These are phyloP conservation scores for Amaranthus hypochondriacus DNA, from an alignment of 148 eudicot genomes.

Conservation along the genomic window DNA sequence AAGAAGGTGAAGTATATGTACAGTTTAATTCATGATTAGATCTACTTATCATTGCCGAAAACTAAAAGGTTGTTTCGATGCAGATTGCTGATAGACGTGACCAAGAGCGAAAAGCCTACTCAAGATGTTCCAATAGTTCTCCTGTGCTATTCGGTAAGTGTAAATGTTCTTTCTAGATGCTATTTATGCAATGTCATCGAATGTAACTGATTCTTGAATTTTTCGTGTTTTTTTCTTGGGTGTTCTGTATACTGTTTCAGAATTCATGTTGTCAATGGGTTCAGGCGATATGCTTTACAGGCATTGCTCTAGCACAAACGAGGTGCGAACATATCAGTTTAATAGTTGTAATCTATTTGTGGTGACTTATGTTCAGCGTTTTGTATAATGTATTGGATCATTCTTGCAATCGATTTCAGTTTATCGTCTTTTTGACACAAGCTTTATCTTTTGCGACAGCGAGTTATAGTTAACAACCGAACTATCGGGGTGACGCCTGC, in stretches of 20 bases:
- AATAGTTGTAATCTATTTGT: neutral
- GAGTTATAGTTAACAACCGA: neutral
- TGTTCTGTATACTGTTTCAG: neutral
- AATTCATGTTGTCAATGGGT: slow-evolving; percentile 6
- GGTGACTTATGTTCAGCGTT: neutral
- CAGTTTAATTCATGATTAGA: neutral
- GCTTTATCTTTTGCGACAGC: neutral
- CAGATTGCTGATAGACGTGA: slow-evolving; percentile 67
- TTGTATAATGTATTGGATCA: neutral
- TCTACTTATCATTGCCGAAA: neutral
- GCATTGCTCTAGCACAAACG: slow-evolving; percentile 5
- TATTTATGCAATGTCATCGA: neutral
- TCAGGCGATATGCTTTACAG: slow-evolving; percentile 17
- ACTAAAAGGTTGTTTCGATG: slow-evolving; percentile 9
- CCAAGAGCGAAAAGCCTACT: slow-evolving; percentile 60
- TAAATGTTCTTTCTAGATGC: neutral
- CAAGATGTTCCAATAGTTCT: slow-evolving; percentile 43
- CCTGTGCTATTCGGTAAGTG: slow-evolving; percentile 15
- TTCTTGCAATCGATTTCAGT: neutral
- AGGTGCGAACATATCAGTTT: slow-evolving; percentile 8
- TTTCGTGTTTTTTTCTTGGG: neutral
- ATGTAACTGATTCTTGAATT: neutral
- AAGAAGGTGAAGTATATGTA: slow-evolving; percentile 46
- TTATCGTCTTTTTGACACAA: neutral
- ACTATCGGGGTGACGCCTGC: slow-evolving; percentile 10